Percentiles rank a stretch among this genome's conserved stretches.
Conservation (phyloP, 352 stramenopile genomes). For the Phytophthora multivora region DNA sequence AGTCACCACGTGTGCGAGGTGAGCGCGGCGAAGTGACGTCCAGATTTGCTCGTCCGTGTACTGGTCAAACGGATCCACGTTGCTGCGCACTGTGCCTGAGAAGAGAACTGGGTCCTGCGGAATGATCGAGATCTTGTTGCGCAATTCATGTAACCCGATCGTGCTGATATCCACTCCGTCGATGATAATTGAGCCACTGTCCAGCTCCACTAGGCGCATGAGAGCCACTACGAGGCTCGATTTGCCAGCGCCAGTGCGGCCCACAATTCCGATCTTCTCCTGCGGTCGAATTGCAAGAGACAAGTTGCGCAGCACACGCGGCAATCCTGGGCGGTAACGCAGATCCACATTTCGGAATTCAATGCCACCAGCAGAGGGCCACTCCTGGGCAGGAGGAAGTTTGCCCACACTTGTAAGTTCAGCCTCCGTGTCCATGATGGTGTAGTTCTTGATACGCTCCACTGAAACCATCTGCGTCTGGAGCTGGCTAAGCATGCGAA, state of each 20-base stretch:
- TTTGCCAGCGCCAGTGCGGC: conserved; percentile 90
- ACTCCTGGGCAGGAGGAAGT: conserved; percentile 58
- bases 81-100: conserved; percentile 90
- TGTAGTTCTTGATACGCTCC: conserved; percentile 79
- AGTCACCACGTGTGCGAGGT: conserved; percentile 74
- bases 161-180: conserved; percentile 64
- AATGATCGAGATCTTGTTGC: conserved; percentile 86
- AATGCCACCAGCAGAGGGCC: conserved; percentile 85
- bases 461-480: conserved; percentile 84
- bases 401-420: conserved; percentile 91
- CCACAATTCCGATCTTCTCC: conserved; percentile 90
- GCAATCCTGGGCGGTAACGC: conserved; percentile 84
- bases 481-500: conserved; percentile 76
- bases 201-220: conserved; percentile 90
- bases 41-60: conserved; percentile 90
- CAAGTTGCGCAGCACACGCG: conserved; percentile 70
- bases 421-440: conserved; percentile 59
- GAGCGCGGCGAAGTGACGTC: conserved; percentile 77
- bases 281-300: conserved; percentile 77
- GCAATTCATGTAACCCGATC: conserved; percentile 58
- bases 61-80: conserved; percentile 93
- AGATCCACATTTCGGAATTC: conserved; percentile 89
- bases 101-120: conserved; percentile 96
- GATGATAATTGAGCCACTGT: conserved; percentile 65
- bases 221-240: conserved; percentile 91